phyloP scores from a whole-genome alignment of 495 filamentous ascomycete genomes.

The Rhizodiscina lignyota region DNA sequence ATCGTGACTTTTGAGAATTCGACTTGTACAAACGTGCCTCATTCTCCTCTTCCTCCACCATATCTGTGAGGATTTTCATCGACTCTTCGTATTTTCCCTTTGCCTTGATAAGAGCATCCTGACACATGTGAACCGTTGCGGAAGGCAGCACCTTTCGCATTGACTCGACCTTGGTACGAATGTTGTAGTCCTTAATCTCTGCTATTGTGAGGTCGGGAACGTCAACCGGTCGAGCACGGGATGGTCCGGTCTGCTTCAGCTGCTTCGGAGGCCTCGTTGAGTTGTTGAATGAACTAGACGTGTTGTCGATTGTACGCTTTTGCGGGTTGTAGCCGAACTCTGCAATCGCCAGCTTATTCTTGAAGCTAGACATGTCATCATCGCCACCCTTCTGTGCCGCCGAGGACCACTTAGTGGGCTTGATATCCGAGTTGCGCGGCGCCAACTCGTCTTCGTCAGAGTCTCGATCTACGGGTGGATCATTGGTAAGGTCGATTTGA shows the following conservation, averaged over 20 bases:
- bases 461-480: conserved; percentile 12
- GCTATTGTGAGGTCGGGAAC: conserved; percentile 24
- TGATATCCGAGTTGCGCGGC: background rate
- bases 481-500: conserved; percentile 6
- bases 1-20: too few relatives aligned
- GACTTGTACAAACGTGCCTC: too few relatives aligned
- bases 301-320: conserved; percentile 31
- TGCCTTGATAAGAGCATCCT: conserved; percentile 33
- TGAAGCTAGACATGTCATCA: too few relatives aligned
- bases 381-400: too few relatives aligned
- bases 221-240: conserved; percentile 34
- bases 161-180: conserved; percentile 36
- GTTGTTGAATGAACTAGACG: too few relatives aligned
- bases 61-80: conserved; percentile 28
- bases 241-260: conserved; percentile 32
- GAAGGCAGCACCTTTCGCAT: conserved; percentile 36
- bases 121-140: conserved; percentile 30
- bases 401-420: too few relatives aligned
- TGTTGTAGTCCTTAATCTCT: conserved; percentile 35
- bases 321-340: too few relatives aligned
- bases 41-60: conserved; percentile 14
- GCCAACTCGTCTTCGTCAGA: conserved; percentile 8
- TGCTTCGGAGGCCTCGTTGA: conserved; percentile 24
- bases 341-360: too few relatives aligned
- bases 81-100: conserved; percentile 45